phyloP scores from a whole-genome alignment of 177 flowering plant genomes.

The Tripterygium wilfordii region DNA sequence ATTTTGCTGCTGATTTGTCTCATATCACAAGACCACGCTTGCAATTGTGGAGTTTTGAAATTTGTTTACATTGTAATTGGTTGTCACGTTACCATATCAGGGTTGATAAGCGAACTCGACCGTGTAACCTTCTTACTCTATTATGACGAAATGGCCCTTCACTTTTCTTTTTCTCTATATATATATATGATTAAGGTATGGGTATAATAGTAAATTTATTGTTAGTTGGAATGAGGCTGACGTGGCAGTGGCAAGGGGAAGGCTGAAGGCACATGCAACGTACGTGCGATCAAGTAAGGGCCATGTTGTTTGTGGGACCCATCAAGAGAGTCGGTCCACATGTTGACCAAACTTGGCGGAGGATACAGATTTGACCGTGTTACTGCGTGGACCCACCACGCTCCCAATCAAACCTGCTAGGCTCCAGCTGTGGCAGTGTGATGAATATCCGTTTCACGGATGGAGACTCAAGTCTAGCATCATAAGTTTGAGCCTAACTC shows the following conservation, averaged over 20 bases:
- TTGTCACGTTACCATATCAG: slow-evolving; percentile 12
- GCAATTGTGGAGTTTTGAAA: no score
- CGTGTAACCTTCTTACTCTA: slow-evolving; percentile 8
- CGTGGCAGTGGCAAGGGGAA: slow-evolving; percentile 12
- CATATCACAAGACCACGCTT: no score
- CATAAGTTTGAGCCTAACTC: no score
- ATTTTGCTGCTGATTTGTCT: no score
- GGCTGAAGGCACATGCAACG: slow-evolving; percentile 12
- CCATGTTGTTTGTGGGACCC: slow-evolving; percentile 20
- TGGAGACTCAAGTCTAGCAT: no score
- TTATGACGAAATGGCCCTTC: background rate
- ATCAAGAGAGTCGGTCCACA: no score
- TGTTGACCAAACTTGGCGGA: no score
- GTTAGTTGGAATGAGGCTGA: background rate
- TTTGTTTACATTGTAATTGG: slow-evolving; percentile 6
- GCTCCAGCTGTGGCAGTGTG: slow-evolving; percentile 15
- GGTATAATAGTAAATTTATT: slow-evolving; percentile 4
- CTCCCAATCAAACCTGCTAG: slow-evolving; percentile 6
- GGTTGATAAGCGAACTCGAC: slow-evolving; percentile 14
- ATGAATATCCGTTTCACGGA: no score
- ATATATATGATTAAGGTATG: background rate
- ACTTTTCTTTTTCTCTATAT: background rate
- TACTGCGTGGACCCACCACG: slow-evolving; percentile 20
- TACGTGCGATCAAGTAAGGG: slow-evolving; percentile 16
- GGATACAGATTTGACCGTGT: slow-evolving; percentile 3